Percentiles rank a stretch among this genome's conserved stretches.
These are phyloP conservation scores for Apostasia shenzhenica DNA, from an alignment of 106 monocot species.

Conservation along the genomic window DNA sequence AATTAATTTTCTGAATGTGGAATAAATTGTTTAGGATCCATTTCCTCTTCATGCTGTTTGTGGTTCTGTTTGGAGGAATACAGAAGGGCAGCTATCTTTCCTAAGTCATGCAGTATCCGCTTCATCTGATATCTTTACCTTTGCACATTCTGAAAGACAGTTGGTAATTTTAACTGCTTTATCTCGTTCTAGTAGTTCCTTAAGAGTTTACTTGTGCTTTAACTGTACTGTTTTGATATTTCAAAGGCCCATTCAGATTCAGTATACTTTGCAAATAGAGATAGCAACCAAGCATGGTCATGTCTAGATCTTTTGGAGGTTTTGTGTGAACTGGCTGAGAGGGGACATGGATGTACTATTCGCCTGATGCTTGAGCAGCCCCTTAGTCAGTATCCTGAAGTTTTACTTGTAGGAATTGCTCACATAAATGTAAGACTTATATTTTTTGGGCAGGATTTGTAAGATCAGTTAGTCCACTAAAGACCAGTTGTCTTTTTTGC, in stretches of 20 bases:
- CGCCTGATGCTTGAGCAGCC: constrained; percentile 61
- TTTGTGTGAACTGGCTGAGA: constrained; percentile 84
- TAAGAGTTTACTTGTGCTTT: background rate
- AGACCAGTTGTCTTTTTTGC: constrained; percentile 11
- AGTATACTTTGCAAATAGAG: constrained; percentile 22
- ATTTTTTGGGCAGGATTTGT: background rate
- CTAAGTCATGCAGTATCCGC: constrained; percentile 73
- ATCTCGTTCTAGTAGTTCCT: background rate
- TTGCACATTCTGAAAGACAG: constrained; percentile 71
- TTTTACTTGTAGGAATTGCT: constrained; percentile 65
- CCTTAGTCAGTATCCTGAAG: constrained; percentile 58
- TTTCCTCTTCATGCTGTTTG: constrained; percentile 85
- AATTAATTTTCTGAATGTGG: background rate
- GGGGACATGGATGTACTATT: constrained; percentile 65
- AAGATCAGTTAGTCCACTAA: background rate
- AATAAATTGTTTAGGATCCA: constrained; percentile 51
- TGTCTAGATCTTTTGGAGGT: constrained; percentile 83
- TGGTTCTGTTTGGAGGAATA: constrained; percentile 83
- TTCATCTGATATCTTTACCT: constrained; percentile 63
- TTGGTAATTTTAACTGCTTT: constrained; percentile 40
- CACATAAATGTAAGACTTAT: constrained; percentile 46
- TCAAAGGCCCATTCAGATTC: constrained; percentile 39
- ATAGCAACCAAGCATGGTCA: constrained; percentile 81
- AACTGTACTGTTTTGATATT: constrained; percentile 5
- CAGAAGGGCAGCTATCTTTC: constrained; percentile 91